These are phyloP conservation scores for Verticillium albo-atrum DNA, from an alignment of 2,329 filamentous ascomycete species.

Conservation along the genomic window DNA sequence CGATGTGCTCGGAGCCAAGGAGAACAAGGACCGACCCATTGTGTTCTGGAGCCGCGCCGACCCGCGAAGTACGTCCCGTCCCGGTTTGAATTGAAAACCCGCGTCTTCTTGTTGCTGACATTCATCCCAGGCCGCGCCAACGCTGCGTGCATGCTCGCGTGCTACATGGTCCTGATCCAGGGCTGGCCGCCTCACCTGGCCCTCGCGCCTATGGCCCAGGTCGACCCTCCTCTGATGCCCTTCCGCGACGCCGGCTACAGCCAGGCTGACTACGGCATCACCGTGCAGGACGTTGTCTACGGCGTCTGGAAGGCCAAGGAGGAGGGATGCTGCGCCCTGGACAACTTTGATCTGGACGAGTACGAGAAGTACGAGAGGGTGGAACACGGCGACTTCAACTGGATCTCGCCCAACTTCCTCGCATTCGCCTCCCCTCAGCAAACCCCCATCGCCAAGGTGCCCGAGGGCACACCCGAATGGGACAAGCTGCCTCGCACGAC, in stretches of 20 bases:
- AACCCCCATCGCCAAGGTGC: slow-evolving; percentile 67
- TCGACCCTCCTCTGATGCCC: slow-evolving; percentile 96
- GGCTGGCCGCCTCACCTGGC: slow-evolving; percentile 96
- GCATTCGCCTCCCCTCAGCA: slow-evolving; percentile 95
- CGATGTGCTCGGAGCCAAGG: slow-evolving; percentile 86
- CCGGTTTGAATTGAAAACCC: neutral
- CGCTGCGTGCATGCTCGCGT: slow-evolving; percentile 88
- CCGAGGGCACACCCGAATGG: slow-evolving; percentile 68
- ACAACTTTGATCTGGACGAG: slow-evolving; percentile 94
- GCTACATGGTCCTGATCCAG: slow-evolving; percentile 98
- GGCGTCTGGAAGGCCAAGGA: slow-evolving; percentile 99
- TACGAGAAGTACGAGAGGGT: slow-evolving; percentile 95
- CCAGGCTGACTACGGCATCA: slow-evolving; percentile 93
- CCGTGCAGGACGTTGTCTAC: slow-evolving; percentile 95
- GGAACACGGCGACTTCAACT: slow-evolving; percentile 99
- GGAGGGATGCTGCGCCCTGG: slow-evolving; percentile 82
- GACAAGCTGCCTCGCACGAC: slow-evolving; percentile 70
- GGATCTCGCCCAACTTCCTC: slow-evolving; percentile 91
- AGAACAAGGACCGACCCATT: slow-evolving; percentile 83
- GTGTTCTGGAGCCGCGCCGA: slow-evolving; percentile 96
- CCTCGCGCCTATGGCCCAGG: slow-evolving; percentile 90
- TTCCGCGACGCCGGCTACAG: slow-evolving; percentile 98
- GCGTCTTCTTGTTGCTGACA: neutral
- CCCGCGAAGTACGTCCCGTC: slow-evolving; percentile 66
- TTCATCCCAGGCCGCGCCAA: slow-evolving; percentile 73